phyloP scores from a whole-genome alignment of 2,329 filamentous ascomycete genomes.

The Coniochaeta sp. region DNA sequence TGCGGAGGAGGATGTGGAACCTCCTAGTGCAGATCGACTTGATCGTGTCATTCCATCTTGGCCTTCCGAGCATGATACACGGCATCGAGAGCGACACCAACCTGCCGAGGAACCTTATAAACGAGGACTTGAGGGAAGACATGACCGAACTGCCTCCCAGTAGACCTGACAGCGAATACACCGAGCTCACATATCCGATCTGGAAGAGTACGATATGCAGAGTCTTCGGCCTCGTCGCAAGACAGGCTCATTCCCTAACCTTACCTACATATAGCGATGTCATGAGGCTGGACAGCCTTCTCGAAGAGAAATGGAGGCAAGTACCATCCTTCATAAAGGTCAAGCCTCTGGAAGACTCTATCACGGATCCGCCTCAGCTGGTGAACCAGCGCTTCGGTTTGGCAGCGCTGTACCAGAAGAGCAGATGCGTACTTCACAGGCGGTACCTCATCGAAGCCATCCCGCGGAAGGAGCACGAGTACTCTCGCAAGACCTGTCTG shows the following conservation, averaged over 20 bases:
- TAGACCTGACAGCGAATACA: constrained; percentile 51
- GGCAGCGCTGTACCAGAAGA: constrained; percentile 44
- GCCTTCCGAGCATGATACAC: constrained; percentile 58
- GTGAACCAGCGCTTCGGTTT: constrained; percentile 48
- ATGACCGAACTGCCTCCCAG: constrained; percentile 45
- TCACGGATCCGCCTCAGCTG: constrained; percentile 36
- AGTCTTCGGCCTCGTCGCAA: constrained; percentile 41
- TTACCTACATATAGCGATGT: constrained; percentile 41
- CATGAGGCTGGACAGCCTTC: constrained; percentile 34
- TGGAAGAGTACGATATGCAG: constrained; percentile 39
- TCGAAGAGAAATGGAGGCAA: constrained; percentile 35
- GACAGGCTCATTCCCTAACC: constrained; percentile 39
- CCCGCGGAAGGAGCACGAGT: constrained; percentile 36
- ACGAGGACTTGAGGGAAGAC: constrained; percentile 56
- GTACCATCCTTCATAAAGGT: constrained; percentile 42
- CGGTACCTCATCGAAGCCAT: constrained; percentile 39
- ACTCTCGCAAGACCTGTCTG: constrained; percentile 43
- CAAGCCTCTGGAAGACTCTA: constrained; percentile 36
- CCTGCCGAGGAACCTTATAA: constrained; percentile 53
- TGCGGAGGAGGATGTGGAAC: constrained; percentile 46
- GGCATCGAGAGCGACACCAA: constrained; percentile 56
- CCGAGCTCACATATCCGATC: constrained; percentile 47
- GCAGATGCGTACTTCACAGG: constrained; percentile 47
- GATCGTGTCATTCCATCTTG: constrained; percentile 59
- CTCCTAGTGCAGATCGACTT: constrained; percentile 52